Conservation (phyloP, 108 stramenopile species). For the Stephanodiscus minutulus region DNA sequence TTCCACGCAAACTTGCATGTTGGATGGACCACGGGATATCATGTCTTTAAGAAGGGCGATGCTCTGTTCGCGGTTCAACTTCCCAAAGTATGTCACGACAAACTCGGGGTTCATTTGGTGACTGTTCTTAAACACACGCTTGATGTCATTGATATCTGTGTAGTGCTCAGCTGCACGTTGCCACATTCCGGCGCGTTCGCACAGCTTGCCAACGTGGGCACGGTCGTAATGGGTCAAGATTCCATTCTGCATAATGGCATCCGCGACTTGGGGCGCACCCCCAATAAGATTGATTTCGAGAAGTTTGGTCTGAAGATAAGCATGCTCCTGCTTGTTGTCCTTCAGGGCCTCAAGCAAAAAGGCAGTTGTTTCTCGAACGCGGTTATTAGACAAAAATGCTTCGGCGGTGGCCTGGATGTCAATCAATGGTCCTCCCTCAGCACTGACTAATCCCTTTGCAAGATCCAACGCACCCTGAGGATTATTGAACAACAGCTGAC, state of each 20-base stretch:
- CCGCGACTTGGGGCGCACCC: slow-evolving; percentile 98
- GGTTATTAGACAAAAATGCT: slow-evolving; percentile 95
- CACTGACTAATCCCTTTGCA: slow-evolving; percentile 94
- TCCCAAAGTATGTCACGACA: slow-evolving; percentile 96
- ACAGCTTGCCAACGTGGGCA: slow-evolving; percentile 96
- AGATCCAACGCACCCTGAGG: slow-evolving; percentile 98
- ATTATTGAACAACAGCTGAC: slow-evolving; percentile 96
- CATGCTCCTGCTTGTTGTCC: slow-evolving; percentile 98
- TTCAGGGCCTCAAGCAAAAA: slow-evolving; percentile 98
- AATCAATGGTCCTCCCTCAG: slow-evolving; percentile 92
- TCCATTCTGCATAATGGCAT: slow-evolving; percentile 99
- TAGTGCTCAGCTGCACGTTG: slow-evolving; percentile 99
- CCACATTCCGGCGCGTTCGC: slow-evolving; percentile 97
- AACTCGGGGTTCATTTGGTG: slow-evolving; percentile 97
- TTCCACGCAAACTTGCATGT: slow-evolving; percentile 96
- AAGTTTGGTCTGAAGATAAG: slow-evolving; percentile 98
- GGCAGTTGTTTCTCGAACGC: slow-evolving; percentile 97
- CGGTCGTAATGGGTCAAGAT: slow-evolving; percentile 98
- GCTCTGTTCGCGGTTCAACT: slow-evolving; percentile 92
- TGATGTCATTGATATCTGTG: slow-evolving; percentile 98
- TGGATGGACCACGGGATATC: slow-evolving; percentile 90
- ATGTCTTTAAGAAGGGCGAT: slow-evolving; percentile 95
- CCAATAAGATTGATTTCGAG: slow-evolving; percentile 99
- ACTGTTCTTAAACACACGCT: slow-evolving; percentile 95
- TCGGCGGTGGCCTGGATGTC: slow-evolving; percentile 98